Evolutionary conservation across 2,329 filamentous ascomycete genomes (phyloP), one percentile per base, ranked within the genome.

Genomic region (Colletotrichum sp.): DNA sequence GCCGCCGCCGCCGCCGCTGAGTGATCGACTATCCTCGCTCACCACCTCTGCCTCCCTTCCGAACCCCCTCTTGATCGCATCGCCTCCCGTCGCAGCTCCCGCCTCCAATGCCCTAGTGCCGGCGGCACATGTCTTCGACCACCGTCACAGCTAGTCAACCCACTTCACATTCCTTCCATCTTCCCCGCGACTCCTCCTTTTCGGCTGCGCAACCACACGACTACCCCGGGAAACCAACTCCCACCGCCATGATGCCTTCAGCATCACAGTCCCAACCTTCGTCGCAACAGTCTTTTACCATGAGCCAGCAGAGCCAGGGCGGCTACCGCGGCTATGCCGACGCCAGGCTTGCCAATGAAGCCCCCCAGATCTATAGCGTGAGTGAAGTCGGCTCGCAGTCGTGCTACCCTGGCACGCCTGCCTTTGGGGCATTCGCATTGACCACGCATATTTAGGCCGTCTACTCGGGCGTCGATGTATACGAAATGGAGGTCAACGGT

Each of bases 401-500:
- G 32, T 26, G 60, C 34, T 34, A 3, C 3, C 30, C 71, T 14
- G 43, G 28, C 14, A 16, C 36, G 10, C 26, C 21, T 24, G 24
- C 16, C 32, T 32, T 34, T 43, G 9, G 7, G 48, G 55, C 32
- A 26, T 43, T 74, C 24, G 55, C 43, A 16, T 73, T 24, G 70
- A n/a, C n/a, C n/a, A n/a, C n/a, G n/a, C n/a, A n/a, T n/a, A n/a
- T n/a, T n/a, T n/a, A 92, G 90, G 96, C 96, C 76, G 95, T 98
- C 55, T 99, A 99, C 84, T 99, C 96, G 9, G 96, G 96, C 79
- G 95, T 99, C 61, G 94, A 96, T 77, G 97, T 99, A 18, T 99
- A 99, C 87, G 97, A 99, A 86, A 98, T 99, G 96, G 96, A 98
- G 84, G 95, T 99, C 77, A 98, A 98, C 83, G 92, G 92, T 61